A percentile compares a stretch with the other conserved stretches of the same genome.
Conservation (phyloP, 1,284 basidiomycete species). For the Cutaneotrichosporon sp. region DNA sequence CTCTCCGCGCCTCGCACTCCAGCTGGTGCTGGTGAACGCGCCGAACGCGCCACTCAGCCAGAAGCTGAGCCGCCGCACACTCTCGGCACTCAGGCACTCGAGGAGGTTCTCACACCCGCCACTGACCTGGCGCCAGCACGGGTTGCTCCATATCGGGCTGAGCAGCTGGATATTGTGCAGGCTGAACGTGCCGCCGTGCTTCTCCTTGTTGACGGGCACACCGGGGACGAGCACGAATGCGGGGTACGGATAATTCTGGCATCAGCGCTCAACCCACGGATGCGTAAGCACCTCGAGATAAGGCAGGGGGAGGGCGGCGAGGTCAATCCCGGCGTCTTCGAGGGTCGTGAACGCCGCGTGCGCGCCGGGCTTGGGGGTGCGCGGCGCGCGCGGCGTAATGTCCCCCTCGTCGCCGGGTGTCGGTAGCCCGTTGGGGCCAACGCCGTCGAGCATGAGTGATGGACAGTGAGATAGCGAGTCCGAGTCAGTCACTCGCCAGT, state of each 20-base stretch:
- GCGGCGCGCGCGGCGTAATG: neutral
- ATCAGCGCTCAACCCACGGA: neutral
- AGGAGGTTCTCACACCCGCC: conserved; percentile 21
- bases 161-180: conserved; percentile 6
- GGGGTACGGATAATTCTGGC: conserved; percentile 4
- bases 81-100: conserved; percentile 36
- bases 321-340: neutral
- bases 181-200: neutral
- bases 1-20: neutral
- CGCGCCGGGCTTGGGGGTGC: neutral
- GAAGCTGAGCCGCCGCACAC: conserved; percentile 35
- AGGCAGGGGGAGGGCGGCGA: neutral
- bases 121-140: neutral
- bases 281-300: neutral
- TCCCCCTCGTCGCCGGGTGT: neutral
- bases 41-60: conserved; percentile 31
- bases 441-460: no score
- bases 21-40: neutral
- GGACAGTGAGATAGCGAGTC: no score
- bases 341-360: neutral
- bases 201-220: neutral
- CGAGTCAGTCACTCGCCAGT: no score
- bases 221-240: neutral
- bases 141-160: conserved; percentile 1
- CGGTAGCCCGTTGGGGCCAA: neutral